phyloP scores from a whole-genome alignment of 768 basidiomycete species.

The Leucocoprinus leucothites region DNA sequence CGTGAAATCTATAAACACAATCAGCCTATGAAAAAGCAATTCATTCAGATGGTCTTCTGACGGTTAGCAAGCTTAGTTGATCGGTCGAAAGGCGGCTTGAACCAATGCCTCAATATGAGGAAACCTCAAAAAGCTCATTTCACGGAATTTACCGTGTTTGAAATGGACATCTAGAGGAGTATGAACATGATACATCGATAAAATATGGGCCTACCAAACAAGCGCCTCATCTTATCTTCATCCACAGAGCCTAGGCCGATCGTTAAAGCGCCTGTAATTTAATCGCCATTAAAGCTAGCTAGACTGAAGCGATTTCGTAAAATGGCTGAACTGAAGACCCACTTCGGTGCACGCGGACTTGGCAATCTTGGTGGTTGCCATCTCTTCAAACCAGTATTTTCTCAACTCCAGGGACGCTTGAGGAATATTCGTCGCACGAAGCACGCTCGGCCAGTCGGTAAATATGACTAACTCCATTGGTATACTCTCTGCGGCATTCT shows the following conservation, averaged over 20 bases:
- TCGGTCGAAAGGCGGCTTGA: neutral
- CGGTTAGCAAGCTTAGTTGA: neutral
- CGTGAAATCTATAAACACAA: neutral
- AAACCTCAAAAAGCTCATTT: neutral
- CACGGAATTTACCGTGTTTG: neutral
- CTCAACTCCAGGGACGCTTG: neutral
- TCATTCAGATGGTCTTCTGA: neutral
- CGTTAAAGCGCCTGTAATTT: too few relatives aligned
- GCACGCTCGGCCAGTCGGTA: neutral
- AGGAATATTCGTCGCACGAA: neutral
- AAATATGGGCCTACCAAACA: too few relatives aligned
- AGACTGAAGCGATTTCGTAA: too few relatives aligned
- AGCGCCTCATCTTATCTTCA: too few relatives aligned
- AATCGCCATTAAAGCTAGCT: too few relatives aligned
- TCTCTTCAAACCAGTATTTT: neutral
- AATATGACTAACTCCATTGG: neutral
- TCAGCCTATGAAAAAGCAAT: too few relatives aligned
- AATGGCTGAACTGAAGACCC: neutral
- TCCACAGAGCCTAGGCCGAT: too few relatives aligned
- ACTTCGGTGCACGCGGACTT: neutral
- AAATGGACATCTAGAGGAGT: neutral
- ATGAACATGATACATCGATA: too few relatives aligned
- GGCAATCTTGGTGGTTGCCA: neutral
- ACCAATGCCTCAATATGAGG: too few relatives aligned
- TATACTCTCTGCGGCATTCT: neutral